Conservation (phyloP, 164 flowering plant genomes). For the Aristolochia contorta region DNA sequence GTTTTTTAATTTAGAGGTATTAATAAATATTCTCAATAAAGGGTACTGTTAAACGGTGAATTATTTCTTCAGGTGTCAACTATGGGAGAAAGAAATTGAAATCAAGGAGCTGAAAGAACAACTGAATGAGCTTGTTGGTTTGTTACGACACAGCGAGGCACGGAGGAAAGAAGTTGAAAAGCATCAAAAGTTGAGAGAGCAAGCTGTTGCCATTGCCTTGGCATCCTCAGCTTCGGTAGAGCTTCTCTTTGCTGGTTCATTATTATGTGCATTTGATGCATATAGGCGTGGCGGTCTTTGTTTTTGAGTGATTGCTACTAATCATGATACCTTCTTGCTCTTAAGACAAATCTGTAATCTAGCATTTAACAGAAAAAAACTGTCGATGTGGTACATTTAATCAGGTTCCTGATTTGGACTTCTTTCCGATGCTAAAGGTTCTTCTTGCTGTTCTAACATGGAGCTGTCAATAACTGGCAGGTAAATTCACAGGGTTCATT, state of each 20-base stretch:
- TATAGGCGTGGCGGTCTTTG: no score
- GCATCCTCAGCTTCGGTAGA: constrained; percentile 67
- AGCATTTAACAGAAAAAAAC: no score
- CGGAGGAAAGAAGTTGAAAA: constrained; percentile 82
- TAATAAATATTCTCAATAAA: background rate
- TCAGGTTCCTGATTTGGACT: background rate
- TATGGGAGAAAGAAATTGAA: constrained; percentile 80
- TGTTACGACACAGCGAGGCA: constrained; percentile 72
- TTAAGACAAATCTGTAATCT: no score
- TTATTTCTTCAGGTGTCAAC: constrained; percentile 48
- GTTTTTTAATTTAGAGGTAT: background rate
- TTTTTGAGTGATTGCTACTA: no score
- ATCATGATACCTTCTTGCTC: no score
- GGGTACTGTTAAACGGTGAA: background rate
- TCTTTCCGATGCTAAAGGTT: background rate
- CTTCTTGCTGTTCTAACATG: background rate
- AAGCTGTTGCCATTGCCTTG: constrained; percentile 60
- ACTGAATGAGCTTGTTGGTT: constrained; percentile 70
- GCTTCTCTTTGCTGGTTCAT: background rate
- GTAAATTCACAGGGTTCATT: constrained; percentile 41
- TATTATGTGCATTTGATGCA: no score
- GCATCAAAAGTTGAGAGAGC: constrained; percentile 86
- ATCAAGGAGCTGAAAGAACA: constrained; percentile 88
- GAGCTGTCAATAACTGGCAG: constrained; percentile 28
- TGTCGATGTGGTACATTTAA: background rate